Evolutionary conservation across 2,329 filamentous ascomycete genomes (phyloP), one percentile per base, ranked within the genome.

Genomic region (Diaporthe humulicola): DNA sequence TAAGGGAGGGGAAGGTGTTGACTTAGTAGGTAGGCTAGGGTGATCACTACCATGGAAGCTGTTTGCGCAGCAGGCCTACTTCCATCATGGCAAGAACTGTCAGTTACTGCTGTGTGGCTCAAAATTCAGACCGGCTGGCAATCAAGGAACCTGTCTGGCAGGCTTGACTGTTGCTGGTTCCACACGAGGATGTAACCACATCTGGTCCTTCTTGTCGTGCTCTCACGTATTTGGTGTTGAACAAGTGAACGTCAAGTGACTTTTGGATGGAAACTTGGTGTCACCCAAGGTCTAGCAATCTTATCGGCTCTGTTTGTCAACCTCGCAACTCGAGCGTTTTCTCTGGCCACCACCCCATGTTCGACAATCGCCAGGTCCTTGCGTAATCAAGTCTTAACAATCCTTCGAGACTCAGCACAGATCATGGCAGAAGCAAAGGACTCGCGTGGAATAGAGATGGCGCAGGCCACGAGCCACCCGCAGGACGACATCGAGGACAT

Each of bases 401-500:
- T 2, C 25, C 2, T 6, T 45, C n/a, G 15, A 19, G 15, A n/a
- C 5, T 4, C 36, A 57, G 12, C 17, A 14, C n/a, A 7, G 12
- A 56, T 10, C n/a, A 66, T 64, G 70, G 45, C 64, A 25, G 45
- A 25, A 28, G 7, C 14, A 0, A 67, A 67, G 33, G 45, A 52
- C 22, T 38, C 30, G 2, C 30, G 22, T n/a, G 64, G 64, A 1
- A 67, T 67, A 25, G 64, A 52, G 45, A 52, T 38, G 64, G 64
- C 15, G 22, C 50, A 25, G 12, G 28, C 56, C 54, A 61, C 30
- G 33, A 74, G 40, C 19, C 38, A 64, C 33, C 66, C 50, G 19
- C 42, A 61, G 12, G 73, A 64, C 38, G 73, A 71, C 9, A 17
- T 61, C n/a, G 56, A 50, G 2, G 66, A 74, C 60, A 70, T 75